Base-by-base conservation (phyloP, 352 stramenopile species). In the Lagenidium giganteum region DNA sequence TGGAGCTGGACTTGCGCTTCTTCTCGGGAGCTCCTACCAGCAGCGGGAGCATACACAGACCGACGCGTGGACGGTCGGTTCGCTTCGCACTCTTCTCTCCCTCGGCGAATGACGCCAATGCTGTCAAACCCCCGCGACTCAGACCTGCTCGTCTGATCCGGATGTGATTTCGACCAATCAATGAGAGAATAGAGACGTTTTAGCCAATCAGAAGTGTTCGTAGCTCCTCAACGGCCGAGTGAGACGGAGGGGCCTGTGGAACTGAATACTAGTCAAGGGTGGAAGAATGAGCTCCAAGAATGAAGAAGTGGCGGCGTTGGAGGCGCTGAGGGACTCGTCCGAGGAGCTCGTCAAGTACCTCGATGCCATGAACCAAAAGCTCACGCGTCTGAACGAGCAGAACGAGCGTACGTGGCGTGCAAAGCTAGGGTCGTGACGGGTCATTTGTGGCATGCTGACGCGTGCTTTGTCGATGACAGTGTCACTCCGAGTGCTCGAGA, bases 1-100 rank as follows among this genome's bases (percentile, higher is more conserved):
- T 48, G 23, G 67, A 77, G 47, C 77, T 90, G 35, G 82, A 70
- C 72, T 90, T 90, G 51, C 77, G 77, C 66, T 90, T 90, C 71
- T 90, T 90, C 61, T 83, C 76, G 31, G 48, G 31, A 22, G 48
- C 56, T 51, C 67, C 62, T 14, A 66, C 47, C 52, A 59, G 50
- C 50, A 57, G 50, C 60, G 67, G 49, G 26, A 58, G 66, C 66
- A 74, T 67, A 44, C 58, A 70, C 62, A 30, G 30, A 16, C 29
- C 14, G 8, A 23, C 27, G 29, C 26, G 13, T 14, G 20, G 16
- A 21, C n/a, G 28, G n/a, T 33, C 11, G 28, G 28, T n/a, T 33
- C 28, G 28, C n/a, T n/a, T n/a, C n/a, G n/a, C n/a, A n/a, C n/a
- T n/a, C n/a, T n/a, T n/a, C n/a, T n/a, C n/a, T n/a, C n/a, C n/a